These are phyloP conservation scores for Coelastrella sp. DNA, from an alignment of 139 green algal species.

Conservation along the genomic window DNA sequence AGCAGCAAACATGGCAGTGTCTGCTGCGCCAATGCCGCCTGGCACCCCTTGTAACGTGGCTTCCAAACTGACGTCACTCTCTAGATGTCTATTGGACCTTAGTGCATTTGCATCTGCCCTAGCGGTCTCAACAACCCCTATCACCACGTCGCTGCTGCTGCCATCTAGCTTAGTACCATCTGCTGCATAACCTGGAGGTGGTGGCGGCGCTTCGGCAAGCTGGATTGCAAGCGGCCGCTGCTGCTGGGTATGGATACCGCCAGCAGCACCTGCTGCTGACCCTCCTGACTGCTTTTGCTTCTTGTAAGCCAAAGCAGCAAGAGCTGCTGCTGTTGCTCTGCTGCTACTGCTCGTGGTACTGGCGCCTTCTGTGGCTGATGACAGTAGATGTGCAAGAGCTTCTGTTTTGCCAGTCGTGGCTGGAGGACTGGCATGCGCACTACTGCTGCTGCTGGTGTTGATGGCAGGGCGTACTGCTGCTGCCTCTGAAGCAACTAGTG, in stretches of 20 bases:
- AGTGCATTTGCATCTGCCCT: neutral
- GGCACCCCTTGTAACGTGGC: constrained; percentile 30
- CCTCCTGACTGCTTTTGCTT: neutral
- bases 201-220: neutral
- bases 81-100: neutral
- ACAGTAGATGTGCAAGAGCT: constrained; percentile 7
- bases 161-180: neutral
- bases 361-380: neutral
- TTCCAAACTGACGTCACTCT: constrained; percentile 13
- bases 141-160: constrained; percentile 16
- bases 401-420: neutral
- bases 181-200: constrained; percentile 10
- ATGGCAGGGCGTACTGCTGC: neutral
- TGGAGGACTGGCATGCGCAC: neutral
- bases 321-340: constrained; percentile 43
- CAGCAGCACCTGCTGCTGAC: neutral
- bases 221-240: constrained; percentile 7
- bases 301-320: constrained; percentile 36
- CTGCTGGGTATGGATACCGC: neutral
- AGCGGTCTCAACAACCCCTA: constrained; percentile 37
- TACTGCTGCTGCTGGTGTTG: constrained; percentile 28
- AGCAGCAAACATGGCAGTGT: neutral
- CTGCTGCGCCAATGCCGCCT: neutral
- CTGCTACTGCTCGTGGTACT: neutral
- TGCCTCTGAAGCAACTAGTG: neutral